A percentile compares a stretch with the other conserved stretches of the same genome.
These are phyloP conservation scores for Candida stauntonica DNA, from an alignment of 805 yeast genomes.

Conservation along the genomic window DNA sequence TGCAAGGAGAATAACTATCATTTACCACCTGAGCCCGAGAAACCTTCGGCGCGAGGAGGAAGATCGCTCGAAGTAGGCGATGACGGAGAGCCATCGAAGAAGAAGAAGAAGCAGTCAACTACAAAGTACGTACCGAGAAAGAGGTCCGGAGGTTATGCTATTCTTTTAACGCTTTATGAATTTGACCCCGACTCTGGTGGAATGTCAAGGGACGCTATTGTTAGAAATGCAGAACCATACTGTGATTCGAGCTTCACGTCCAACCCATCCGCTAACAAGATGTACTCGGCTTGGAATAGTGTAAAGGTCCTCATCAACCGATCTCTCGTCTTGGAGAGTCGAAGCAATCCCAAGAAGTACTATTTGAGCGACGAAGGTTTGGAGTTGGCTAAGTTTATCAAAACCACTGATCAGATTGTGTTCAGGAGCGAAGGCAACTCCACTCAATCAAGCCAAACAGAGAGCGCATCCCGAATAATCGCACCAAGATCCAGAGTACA, in stretches of 20 bases:
- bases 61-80: too few species aligned
- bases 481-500: constrained; percentile 6
- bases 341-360: constrained; percentile 53
- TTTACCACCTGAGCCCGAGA: constrained; percentile 35
- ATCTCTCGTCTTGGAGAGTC: constrained; percentile 51
- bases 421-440: constrained; percentile 24
- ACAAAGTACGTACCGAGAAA: constrained; percentile 61
- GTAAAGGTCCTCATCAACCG: constrained; percentile 58
- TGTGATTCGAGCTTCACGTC: constrained; percentile 54
- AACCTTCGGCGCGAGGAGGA: constrained; percentile 10
- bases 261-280: constrained; percentile 57
- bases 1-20: constrained; percentile 49
- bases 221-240: constrained; percentile 47
- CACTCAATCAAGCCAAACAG: not conserved
- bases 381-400: constrained; percentile 54
- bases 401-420: constrained; percentile 38
- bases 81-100: constrained; percentile 4
- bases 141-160: constrained; percentile 83
- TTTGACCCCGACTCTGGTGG: constrained; percentile 50
- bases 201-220: constrained; percentile 56
- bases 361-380: constrained; percentile 67
- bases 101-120: constrained; percentile 22
- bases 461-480: constrained; percentile 1
- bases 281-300: constrained; percentile 73
- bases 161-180: constrained; percentile 54